phyloP scores from a whole-genome alignment of 192 early-diverging fungal species.

The Podila horticola region DNA sequence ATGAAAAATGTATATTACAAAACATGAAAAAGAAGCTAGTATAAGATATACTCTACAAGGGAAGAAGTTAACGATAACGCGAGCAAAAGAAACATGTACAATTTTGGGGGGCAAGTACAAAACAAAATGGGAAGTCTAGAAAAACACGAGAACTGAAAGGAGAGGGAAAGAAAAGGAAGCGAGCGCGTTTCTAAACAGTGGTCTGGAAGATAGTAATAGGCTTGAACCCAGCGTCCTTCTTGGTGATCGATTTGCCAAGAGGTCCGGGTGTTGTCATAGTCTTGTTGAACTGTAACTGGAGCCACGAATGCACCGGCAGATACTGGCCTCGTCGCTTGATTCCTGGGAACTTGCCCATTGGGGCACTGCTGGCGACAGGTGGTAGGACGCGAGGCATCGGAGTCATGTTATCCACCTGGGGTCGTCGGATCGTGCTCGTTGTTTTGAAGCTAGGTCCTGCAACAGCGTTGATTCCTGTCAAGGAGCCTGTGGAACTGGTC shows the following conservation, averaged over 20 bases:
- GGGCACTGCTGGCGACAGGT: slow-evolving; percentile 1
- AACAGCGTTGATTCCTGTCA: background rate
- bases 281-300: slow-evolving; percentile 47
- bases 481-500: background rate
- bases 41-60: too few species aligned
- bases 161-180: background rate
- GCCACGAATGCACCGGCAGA: slow-evolving; percentile 40
- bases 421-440: slow-evolving; percentile 13
- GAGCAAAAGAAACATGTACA: too few species aligned
- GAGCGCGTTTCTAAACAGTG: background rate
- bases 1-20: background rate
- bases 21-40: background rate
- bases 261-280: slow-evolving; percentile 29
- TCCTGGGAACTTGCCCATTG: slow-evolving; percentile 12
- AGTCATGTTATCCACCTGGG: slow-evolving; percentile 34
- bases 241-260: background rate
- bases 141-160: too few species aligned
- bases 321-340: slow-evolving; percentile 30
- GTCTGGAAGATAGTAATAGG: slow-evolving; percentile 46
- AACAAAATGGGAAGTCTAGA: too few species aligned
- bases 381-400: slow-evolving; percentile 39
- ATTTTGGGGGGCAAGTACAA: too few species aligned
- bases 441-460: slow-evolving; percentile 13
- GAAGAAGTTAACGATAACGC: too few species aligned
- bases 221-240: slow-evolving; percentile 29